These are phyloP conservation scores for Eutrema heterophyllum DNA, from an alignment of 345 rosid genomes.

Conservation along the genomic window DNA sequence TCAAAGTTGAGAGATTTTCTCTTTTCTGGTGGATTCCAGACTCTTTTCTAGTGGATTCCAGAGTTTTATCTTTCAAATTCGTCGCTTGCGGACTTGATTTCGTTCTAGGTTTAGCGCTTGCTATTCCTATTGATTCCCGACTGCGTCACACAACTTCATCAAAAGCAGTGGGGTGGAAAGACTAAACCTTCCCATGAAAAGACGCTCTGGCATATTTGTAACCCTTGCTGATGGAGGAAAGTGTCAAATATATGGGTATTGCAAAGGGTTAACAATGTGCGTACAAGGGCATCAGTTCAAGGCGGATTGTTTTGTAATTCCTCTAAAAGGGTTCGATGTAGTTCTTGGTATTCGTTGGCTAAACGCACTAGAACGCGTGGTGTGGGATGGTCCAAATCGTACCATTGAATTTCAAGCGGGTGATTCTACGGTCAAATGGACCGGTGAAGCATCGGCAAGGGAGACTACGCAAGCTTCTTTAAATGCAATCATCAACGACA, in stretches of 20 bases:
- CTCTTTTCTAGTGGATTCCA: too few relatives aligned
- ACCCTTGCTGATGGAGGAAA: not conserved
- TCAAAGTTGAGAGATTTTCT: too few relatives aligned
- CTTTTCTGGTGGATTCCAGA: too few relatives aligned
- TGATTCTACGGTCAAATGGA: not conserved
- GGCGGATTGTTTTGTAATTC: not conserved
- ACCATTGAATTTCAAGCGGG: not conserved
- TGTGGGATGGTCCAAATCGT: not conserved
- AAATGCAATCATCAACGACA: not conserved
- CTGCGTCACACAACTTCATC: not conserved
- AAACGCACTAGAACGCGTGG: not conserved
- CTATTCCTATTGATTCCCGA: too few relatives aligned
- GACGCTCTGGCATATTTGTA: not conserved
- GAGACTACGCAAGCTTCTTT: not conserved
- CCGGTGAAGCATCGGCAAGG: too few relatives aligned
- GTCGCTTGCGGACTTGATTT: too few relatives aligned
- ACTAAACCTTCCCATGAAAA: not conserved
- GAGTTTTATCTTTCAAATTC: too few relatives aligned
- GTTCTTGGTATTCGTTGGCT: not conserved
- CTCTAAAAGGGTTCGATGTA: not conserved
- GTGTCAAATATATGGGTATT: not conserved
- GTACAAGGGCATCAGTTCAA: not conserved
- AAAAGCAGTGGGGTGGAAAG: not conserved
- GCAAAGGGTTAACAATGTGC: not conserved
- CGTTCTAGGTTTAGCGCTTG: too few relatives aligned